phyloP scores from a whole-genome alignment of 2,329 filamentous ascomycete genomes.

The Fonsecaea monophora region DNA sequence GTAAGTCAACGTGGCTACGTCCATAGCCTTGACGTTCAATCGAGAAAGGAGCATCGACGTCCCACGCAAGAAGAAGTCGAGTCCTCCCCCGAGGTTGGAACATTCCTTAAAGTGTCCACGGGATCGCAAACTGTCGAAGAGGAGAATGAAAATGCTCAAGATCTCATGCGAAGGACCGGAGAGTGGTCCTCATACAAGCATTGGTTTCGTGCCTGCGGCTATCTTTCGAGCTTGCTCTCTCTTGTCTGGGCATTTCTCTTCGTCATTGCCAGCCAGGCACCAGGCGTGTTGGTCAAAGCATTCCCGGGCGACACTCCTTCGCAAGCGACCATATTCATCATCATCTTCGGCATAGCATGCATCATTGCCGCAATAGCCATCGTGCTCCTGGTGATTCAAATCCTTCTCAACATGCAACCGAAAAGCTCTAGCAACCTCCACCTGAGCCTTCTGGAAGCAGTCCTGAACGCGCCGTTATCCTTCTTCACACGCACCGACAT shows the following conservation, averaged over 20 bases:
- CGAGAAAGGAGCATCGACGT: slow-evolving; percentile 32
- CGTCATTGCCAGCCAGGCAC: slow-evolving; percentile 22
- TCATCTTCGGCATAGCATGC: slow-evolving; percentile 23
- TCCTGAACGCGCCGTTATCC: slow-evolving; percentile 54
- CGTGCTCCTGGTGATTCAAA: slow-evolving; percentile 46
- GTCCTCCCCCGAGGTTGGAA: background rate
- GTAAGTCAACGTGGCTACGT: slow-evolving; percentile 50
- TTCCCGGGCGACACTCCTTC: slow-evolving; percentile 34
- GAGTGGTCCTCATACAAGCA: slow-evolving; percentile 46
- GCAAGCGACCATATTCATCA: slow-evolving; percentile 27
- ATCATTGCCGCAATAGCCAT: slow-evolving; percentile 14
- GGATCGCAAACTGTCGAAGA: slow-evolving; percentile 55
- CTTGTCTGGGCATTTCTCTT: slow-evolving; percentile 25
- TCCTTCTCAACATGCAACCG: slow-evolving; percentile 62
- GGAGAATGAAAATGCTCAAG: slow-evolving; percentile 41
- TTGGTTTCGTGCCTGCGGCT: slow-evolving; percentile 43
- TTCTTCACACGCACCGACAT: slow-evolving; percentile 53
- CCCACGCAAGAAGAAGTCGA: slow-evolving; percentile 26
- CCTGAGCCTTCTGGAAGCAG: slow-evolving; percentile 55
- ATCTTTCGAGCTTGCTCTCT: slow-evolving; percentile 33
- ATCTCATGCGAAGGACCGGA: slow-evolving; percentile 42
- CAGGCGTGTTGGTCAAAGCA: slow-evolving; percentile 39
- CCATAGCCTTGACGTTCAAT: slow-evolving; percentile 45
- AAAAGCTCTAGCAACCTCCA: slow-evolving; percentile 60
- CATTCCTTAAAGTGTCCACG: background rate